Evolutionary conservation across 2,329 filamentous ascomycete species (phyloP).

Genomic region (Fusarium fujikuroi): DNA sequence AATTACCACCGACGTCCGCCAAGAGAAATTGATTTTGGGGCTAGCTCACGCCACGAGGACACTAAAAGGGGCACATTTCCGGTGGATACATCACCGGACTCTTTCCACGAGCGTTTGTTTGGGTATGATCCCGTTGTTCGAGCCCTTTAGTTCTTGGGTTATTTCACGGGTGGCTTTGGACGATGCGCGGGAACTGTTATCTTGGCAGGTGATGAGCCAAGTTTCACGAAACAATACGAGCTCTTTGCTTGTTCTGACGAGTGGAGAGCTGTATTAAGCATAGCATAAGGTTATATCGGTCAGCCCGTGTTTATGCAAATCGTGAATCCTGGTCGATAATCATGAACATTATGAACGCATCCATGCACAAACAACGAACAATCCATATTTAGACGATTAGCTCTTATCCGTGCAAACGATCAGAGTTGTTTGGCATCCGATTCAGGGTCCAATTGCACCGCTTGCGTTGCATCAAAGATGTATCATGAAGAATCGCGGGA

Average conservation of each 20-base stretch:
- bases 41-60: conserved; percentile 41
- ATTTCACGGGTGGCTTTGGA: conserved; percentile 8
- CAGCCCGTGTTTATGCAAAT: conserved; percentile 8
- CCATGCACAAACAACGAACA: neutral
- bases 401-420: neutral
- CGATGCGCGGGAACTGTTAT: neutral
- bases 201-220: neutral
- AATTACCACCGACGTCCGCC: conserved; percentile 28
- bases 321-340: conserved; percentile 16
- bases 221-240: neutral
- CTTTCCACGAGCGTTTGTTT: conserved; percentile 1
- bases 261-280: conserved; percentile 5
- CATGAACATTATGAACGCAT: neutral
- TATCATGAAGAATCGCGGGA: neutral
- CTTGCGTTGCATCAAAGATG: neutral
- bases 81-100: conserved; percentile 11
- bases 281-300: conserved; percentile 7
- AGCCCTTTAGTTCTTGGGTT: neutral
- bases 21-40: conserved; percentile 26
- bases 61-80: conserved; percentile 32
- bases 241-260: conserved; percentile 1
- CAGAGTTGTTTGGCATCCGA: neutral
- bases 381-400: neutral
- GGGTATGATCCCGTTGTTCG: conserved; percentile 19
- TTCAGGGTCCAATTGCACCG: neutral